phyloP scores from a whole-genome alignment of 768 basidiomycete species.

The Lactarius akahatsu region DNA sequence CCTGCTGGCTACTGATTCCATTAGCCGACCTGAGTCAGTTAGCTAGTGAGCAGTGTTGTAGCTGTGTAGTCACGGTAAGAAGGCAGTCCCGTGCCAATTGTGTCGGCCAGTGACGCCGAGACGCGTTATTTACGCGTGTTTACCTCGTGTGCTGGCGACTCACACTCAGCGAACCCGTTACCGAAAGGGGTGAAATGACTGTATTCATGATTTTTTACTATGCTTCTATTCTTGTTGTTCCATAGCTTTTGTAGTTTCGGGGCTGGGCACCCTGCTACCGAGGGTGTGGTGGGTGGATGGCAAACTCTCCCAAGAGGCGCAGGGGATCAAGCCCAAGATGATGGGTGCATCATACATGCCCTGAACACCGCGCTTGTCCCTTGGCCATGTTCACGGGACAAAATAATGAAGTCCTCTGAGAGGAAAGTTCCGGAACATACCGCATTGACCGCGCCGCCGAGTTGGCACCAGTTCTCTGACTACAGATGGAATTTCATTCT shows the following conservation, averaged over 20 bases:
- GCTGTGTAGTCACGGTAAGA: not conserved
- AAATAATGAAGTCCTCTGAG: not conserved
- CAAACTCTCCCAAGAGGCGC: not conserved
- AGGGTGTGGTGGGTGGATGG: not conserved
- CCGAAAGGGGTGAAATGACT: not conserved
- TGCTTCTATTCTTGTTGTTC: constrained; percentile 5
- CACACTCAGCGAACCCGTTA: constrained; percentile 23
- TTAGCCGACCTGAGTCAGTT: constrained; percentile 30
- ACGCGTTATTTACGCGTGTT: constrained; percentile 33
- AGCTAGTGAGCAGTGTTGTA: not conserved
- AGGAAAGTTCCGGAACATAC: constrained; percentile 29
- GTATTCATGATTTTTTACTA: not conserved
- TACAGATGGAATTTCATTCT: constrained; percentile 22
- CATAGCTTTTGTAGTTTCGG: not conserved
- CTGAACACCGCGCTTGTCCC: constrained; percentile 7
- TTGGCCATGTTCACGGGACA: constrained; percentile 16
- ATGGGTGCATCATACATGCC: not conserved
- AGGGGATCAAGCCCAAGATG: constrained; percentile 2
- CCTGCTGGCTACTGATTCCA: constrained; percentile 57
- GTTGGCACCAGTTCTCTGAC: constrained; percentile 25
- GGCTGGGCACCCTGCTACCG: not conserved
- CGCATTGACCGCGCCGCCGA: constrained; percentile 23
- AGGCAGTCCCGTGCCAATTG: not conserved
- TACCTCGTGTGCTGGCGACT: constrained; percentile 20
- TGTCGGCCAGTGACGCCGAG: not conserved